Evolutionary conservation across 345 rosid genomes (phyloP).

Genomic region (Camelina neglecta): DNA sequence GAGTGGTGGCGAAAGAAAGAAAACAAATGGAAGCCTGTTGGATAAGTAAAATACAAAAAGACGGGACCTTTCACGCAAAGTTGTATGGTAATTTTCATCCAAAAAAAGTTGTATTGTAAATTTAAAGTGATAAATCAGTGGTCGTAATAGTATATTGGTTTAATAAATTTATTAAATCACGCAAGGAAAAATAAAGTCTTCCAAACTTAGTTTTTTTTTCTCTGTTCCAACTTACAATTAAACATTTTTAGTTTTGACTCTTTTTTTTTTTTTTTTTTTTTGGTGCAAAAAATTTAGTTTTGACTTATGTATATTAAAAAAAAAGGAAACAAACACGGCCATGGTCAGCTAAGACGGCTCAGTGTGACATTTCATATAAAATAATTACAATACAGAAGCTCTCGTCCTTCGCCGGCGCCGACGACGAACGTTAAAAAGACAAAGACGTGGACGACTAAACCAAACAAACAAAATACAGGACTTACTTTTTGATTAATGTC

Average conservation of each 20-base stretch:
- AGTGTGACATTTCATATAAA: not conserved
- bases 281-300: too few species aligned
- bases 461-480: not conserved
- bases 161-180: not conserved
- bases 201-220: not conserved
- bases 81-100: not conserved
- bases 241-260: not conserved
- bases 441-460: not conserved
- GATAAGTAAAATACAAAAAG: not conserved
- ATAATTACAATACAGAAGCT: conserved; percentile 23
- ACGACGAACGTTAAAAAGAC: not conserved
- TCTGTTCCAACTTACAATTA: not conserved
- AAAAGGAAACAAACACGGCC: too few species aligned
- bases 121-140: not conserved
- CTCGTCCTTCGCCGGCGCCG: conserved; percentile 30
- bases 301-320: too few species aligned
- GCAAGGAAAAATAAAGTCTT: not conserved
- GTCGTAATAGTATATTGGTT: not conserved
- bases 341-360: conserved; percentile 10
- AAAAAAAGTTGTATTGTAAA: too few species aligned
- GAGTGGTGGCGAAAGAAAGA: not conserved
- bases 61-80: not conserved
- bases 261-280: too few species aligned
- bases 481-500: not conserved
- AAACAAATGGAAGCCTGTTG: not conserved